A percentile compares a stretch with the other conserved stretches of the same genome.
Evolutionary conservation across 805 yeast species (phyloP).

Genomic region (Kodamaea laetipori): DNA sequence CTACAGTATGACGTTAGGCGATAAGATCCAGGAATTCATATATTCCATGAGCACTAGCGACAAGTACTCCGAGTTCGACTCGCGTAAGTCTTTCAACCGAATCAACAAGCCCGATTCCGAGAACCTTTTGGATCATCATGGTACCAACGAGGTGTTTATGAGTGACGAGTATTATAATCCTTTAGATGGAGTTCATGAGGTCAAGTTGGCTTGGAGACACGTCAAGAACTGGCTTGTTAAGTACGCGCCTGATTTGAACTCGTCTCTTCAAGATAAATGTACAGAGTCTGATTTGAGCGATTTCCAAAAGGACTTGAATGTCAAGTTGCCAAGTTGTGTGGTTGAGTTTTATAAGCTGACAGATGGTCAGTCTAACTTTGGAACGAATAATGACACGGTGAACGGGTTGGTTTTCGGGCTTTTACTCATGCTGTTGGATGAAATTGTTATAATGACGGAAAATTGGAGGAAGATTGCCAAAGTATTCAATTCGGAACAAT

Average conservation of each 20-base stretch:
- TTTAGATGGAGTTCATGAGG: conserved; percentile 72
- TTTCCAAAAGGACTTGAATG: conserved; percentile 78
- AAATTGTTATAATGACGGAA: conserved; percentile 75
- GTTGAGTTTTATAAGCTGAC: conserved; percentile 77
- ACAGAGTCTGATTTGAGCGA: conserved; percentile 78
- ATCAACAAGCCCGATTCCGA: conserved; percentile 45
- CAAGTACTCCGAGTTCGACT: conserved; percentile 67
- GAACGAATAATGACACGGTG: conserved; percentile 62
- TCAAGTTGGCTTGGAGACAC: conserved; percentile 82
- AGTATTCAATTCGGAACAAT: conserved; percentile 30
- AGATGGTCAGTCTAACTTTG: conserved; percentile 80
- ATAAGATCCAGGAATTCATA: conserved; percentile 57
- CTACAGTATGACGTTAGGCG: conserved; percentile 26
- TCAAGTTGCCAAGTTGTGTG: conserved; percentile 77
- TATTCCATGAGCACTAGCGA: conserved; percentile 68
- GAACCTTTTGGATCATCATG: conserved; percentile 32
- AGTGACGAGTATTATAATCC: conserved; percentile 35
- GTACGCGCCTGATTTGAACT: conserved; percentile 78
- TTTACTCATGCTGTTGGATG: conserved; percentile 77
- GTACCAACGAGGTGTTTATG: conserved; percentile 23
- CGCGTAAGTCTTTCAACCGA: conserved; percentile 47
- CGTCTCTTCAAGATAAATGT: conserved; percentile 76
- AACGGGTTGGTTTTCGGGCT: conserved; percentile 80
- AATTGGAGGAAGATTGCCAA: conserved; percentile 80
- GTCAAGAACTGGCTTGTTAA: conserved; percentile 80